Conservation (phyloP, 192 early-diverging fungal genomes). For the Coemansia asiatica region DNA sequence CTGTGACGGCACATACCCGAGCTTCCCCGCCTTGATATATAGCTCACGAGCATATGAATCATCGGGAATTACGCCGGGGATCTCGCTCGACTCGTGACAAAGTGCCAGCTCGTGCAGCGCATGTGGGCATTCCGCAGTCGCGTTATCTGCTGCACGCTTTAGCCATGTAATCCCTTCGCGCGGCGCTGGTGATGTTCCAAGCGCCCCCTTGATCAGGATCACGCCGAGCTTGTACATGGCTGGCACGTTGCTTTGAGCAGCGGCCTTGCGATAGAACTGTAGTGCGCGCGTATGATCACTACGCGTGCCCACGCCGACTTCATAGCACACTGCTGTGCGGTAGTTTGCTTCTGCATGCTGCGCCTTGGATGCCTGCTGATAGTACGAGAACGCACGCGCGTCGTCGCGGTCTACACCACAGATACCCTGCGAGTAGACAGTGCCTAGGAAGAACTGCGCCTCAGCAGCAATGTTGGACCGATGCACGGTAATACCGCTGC, state of each 20-base stretch:
- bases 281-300: constrained; percentile 75
- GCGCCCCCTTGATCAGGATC: constrained; percentile 82
- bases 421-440: constrained; percentile 82
- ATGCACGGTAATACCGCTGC: constrained; percentile 61
- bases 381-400: constrained; percentile 86
- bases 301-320: constrained; percentile 91
- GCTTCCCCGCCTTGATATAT: constrained; percentile 87
- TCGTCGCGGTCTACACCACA: constrained; percentile 77
- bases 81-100: constrained; percentile 75
- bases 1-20: constrained; percentile 92
- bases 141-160: constrained; percentile 86
- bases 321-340: constrained; percentile 94
- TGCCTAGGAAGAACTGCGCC: constrained; percentile 90
- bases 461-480: constrained; percentile 79
- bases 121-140: constrained; percentile 89
- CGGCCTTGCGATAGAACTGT: constrained; percentile 93
- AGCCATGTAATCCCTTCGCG: constrained; percentile 94
- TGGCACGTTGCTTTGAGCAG: constrained; percentile 83
- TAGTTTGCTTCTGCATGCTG: constrained; percentile 90
- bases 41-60: constrained; percentile 87
- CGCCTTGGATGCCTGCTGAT: constrained; percentile 90
- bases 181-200: constrained; percentile 75
- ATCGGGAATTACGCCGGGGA: constrained; percentile 74
- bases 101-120: constrained; percentile 90
- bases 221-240: constrained; percentile 98